A percentile compares a stretch with the other conserved stretches of the same genome.
Conservation (phyloP, 2,329 filamentous ascomycete genomes). For the Alternaria consortialis region DNA sequence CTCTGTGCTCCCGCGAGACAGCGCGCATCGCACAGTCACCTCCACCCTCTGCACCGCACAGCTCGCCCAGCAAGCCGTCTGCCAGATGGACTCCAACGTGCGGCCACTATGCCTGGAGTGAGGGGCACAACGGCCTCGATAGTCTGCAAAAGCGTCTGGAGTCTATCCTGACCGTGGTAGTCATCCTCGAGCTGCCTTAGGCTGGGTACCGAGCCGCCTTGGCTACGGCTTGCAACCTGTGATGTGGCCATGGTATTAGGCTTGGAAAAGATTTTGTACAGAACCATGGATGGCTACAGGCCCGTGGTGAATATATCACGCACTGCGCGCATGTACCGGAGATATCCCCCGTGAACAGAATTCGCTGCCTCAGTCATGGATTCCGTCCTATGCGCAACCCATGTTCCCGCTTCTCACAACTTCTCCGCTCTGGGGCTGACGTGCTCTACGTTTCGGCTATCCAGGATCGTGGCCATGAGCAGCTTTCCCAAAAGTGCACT, state of each 20-base stretch:
- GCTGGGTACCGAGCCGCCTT: slow-evolving; percentile 19
- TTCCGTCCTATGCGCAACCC: slow-evolving; percentile 33
- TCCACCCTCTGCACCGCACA: slow-evolving; percentile 22
- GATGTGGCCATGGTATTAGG: slow-evolving; percentile 19
- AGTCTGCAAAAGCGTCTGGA: slow-evolving; percentile 10
- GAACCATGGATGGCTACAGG: slow-evolving; percentile 25
- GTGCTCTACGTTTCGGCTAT: slow-evolving; percentile 41
- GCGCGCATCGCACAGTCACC: slow-evolving; percentile 29
- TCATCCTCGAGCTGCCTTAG: slow-evolving; percentile 8
- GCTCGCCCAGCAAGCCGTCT: slow-evolving; percentile 23
- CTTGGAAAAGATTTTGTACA: slow-evolving; percentile 6
- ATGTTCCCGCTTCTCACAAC: slow-evolving; percentile 27
- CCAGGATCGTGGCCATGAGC: slow-evolving; percentile 29
- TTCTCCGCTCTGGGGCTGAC: slow-evolving; percentile 40
- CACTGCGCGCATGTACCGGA: slow-evolving; percentile 19
- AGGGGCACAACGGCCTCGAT: slow-evolving; percentile 27
- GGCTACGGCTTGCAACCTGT: slow-evolving; percentile 23
- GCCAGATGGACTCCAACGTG: slow-evolving; percentile 30
- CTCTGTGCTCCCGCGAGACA: slow-evolving; percentile 27
- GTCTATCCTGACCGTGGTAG: slow-evolving; percentile 4
- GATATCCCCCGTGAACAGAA: slow-evolving; percentile 16
- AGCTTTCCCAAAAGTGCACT: slow-evolving; percentile 22
- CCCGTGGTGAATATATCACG: slow-evolving; percentile 13
- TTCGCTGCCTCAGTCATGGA: slow-evolving; percentile 28
- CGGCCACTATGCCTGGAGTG: slow-evolving; percentile 23